Evolutionary conservation across 1,284 basidiomycete species (phyloP).

Genomic region (Hemileia vastatrix): DNA sequence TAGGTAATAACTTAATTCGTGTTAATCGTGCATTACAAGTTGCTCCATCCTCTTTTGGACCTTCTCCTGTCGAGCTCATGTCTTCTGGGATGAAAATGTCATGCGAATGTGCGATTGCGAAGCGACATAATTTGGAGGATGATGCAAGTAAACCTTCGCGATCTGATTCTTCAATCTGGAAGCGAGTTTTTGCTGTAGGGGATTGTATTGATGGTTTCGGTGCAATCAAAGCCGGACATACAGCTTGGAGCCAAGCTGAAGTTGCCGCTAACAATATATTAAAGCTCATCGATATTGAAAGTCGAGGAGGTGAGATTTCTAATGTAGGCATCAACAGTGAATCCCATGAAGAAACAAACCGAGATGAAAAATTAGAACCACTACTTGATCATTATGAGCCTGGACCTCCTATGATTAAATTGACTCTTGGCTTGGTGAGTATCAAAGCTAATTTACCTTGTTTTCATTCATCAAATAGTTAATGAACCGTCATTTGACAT

Average conservation of each 20-base stretch:
- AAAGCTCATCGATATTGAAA: background rate
- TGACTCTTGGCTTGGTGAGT: constrained; percentile 18
- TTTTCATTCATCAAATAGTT: background rate
- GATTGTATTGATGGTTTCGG: constrained; percentile 22
- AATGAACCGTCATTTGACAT: background rate
- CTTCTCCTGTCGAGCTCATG: constrained; percentile 14
- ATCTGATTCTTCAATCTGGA: background rate
- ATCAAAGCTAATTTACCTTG: background rate
- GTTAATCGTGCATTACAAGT: constrained; percentile 11
- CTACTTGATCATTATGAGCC: constrained; percentile 12
- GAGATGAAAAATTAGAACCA: too few relatives aligned
- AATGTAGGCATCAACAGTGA: background rate
- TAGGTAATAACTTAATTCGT: constrained; percentile 5
- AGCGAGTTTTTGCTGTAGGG: constrained; percentile 12
- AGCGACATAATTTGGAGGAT: too few relatives aligned
- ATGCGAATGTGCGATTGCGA: constrained; percentile 7
- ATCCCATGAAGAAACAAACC: background rate
- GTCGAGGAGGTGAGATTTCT: background rate
- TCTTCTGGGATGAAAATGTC: background rate
- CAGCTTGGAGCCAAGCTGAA: constrained; percentile 21
- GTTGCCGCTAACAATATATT: constrained; percentile 15
- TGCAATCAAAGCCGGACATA: constrained; percentile 20
- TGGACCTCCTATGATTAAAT: constrained; percentile 18
- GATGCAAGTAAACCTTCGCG: too few relatives aligned
- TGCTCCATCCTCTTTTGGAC: constrained; percentile 6